Percentiles rank a stretch among this genome's conserved stretches.
These are phyloP conservation scores for Suillus subalutaceus DNA, from an alignment of 768 basidiomycete genomes.

Conservation along the genomic window DNA sequence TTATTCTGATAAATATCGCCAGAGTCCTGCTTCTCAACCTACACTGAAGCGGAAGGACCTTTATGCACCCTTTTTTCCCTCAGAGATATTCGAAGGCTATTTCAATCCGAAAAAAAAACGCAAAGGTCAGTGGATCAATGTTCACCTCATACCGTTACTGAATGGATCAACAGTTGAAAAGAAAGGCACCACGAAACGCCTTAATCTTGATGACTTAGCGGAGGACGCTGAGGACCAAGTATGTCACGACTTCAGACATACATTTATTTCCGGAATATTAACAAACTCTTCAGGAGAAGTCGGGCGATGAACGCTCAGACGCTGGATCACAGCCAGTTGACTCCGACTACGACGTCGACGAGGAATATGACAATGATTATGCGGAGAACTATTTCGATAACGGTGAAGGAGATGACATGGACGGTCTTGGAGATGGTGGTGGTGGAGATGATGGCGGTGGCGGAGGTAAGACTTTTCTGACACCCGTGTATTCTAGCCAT, in stretches of 20 bases:
- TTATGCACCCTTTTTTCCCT: conserved; percentile 77
- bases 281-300: conserved; percentile 56
- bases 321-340: conserved; percentile 65
- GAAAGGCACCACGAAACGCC: conserved; percentile 40
- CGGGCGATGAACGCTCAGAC: conserved; percentile 69
- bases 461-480: conserved; percentile 35
- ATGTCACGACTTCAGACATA: conserved; percentile 10
- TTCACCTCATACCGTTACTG: neutral
- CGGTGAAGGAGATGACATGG: conserved; percentile 80
- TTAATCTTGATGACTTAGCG: conserved; percentile 69
- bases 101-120: conserved; percentile 76
- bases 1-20: conserved; percentile 84
- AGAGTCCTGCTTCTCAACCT: conserved; percentile 60
- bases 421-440: conserved; percentile 74
- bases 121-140: conserved; percentile 40
- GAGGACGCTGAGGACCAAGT: conserved; percentile 68
- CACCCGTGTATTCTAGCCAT: neutral
- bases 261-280: too few relatives aligned
- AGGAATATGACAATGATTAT: conserved; percentile 92
- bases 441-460: conserved; percentile 69
- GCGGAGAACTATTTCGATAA: conserved; percentile 92
- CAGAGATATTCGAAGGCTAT: conserved; percentile 73
- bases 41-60: conserved; percentile 70
- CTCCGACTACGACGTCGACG: conserved; percentile 84
- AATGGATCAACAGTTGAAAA: conserved; percentile 26